Base-by-base conservation (phyloP, 225 moss, liverwort and hornwort genomes). In the Pleurozium schreberi region DNA sequence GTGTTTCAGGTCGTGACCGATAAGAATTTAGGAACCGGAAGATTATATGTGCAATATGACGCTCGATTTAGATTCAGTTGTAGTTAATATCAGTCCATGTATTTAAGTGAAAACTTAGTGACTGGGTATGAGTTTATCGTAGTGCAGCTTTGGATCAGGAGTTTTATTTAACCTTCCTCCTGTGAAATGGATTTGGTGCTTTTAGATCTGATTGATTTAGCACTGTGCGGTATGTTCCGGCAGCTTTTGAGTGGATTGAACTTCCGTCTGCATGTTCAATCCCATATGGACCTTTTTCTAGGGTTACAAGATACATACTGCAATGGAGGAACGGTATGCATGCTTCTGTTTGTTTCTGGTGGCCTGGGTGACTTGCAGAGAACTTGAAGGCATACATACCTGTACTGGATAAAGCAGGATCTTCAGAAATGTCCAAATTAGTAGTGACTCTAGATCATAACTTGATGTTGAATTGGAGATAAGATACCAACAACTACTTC, bases 121-220 rank as follows among this genome's bases (percentile, higher is more conserved):
- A n/a, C n/a, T n/a, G 80, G 88, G 64, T 73, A 84, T 63, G 84
- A 84, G 80, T 75, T 86, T 62, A 81, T 80, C 50, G 13, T 68
- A 84, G 88, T 89, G 90, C 86, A 90, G 79, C 86, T 88, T 83
- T 78, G 83, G 82, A 88, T 82, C 57, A 58, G 82, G 82, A 82
- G 87, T 88, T 88, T 61, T 63, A 68, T 88, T 87, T 85, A 61
- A 88, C 57, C 47, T 82, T 85, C 75, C 65, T 88, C 80, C 79
- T 75, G 45, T 84, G 84, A 71, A 80, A 84, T 86, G 86, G 79
- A 86, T 79, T 92, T 86, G 86, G 78, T 86, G 79, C 90, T 84
- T 90, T 18, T 49, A 77, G 47, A 70, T 77, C 69, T 70, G 76
- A 70, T 85, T 88, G 45, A 85, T 70, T 77, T 33, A 63, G 63